Evolutionary conservation across 495 filamentous ascomycete species (phyloP), one percentile per base, ranked within the genome.

Genomic region (Penicillium macrosclerotiorum): DNA sequence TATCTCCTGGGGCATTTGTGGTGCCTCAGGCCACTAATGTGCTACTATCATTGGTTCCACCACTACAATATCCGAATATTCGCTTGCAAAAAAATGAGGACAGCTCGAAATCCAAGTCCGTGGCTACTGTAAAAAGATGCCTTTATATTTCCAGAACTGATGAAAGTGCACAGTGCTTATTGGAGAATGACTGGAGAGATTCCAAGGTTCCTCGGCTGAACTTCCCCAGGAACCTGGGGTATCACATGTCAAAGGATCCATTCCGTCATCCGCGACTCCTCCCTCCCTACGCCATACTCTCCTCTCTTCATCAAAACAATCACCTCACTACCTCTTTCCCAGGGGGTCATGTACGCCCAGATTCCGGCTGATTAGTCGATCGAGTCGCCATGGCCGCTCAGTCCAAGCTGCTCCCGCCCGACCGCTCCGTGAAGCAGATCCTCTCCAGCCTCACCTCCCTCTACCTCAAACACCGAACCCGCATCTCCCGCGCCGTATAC

Each of bases 401-500:
- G 62, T 96, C 91, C 17, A 95, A 92, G 70, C 73, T 94, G 24
- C 69, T 78, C 8, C 68, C 76, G 42, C 79, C 79, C 32, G 84
- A 90, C 51, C 81, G 82, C 47, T 87, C 86, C 40, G 57, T 96
- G 59, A 86, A 85, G 43, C 76, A 78, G 54, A 71, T 89, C 60
- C 72, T 96, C 63, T 80, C 84, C 49, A 78, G 83, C 51, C 68
- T 96, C 41, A 85, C 86, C 9, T 65, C 69, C 42, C 76, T 86
- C 22, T 98, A 98, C 77, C 79, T 92, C 42, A 73, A 77, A 50
- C 79, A 97, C 72, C 90, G 94, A 46, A 92, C 86, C 27, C 79
- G 81, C 32, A 93, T 98, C 62, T 95, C 91, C 7, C 88, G 91
- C 62, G 83, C 83, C 33, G 84, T 96, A 52, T 97, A 95, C 70